These are phyloP conservation scores for Annulohypoxylon bovei DNA, from an alignment of 495 filamentous ascomycete genomes.

Conservation along the genomic window DNA sequence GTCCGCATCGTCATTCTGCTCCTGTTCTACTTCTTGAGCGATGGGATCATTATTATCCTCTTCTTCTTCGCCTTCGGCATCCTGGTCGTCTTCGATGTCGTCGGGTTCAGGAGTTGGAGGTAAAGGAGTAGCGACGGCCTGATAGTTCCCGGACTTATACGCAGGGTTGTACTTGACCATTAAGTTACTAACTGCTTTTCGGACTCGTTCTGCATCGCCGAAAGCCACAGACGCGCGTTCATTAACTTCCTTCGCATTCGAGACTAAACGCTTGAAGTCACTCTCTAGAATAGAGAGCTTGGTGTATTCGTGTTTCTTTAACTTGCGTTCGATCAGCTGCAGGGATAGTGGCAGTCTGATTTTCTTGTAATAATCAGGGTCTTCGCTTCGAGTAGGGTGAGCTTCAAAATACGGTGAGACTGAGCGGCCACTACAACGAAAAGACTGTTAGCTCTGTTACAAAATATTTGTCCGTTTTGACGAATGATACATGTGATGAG, in stretches of 20 bases:
- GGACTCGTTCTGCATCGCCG: slow-evolving; percentile 77
- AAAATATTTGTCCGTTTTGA: neutral
- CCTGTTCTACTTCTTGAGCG: slow-evolving; percentile 22
- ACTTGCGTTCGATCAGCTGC: slow-evolving; percentile 76
- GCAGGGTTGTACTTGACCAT: slow-evolving; percentile 81
- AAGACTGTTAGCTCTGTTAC: slow-evolving; percentile 26
- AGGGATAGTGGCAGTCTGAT: slow-evolving; percentile 80
- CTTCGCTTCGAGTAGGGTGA: slow-evolving; percentile 68
- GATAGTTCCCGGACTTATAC: slow-evolving; percentile 69
- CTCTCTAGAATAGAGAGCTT: slow-evolving; percentile 72
- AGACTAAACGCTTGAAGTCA: slow-evolving; percentile 80
- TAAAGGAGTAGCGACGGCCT: slow-evolving; percentile 70
- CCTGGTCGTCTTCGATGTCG: slow-evolving; percentile 41
- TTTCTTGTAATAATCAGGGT: slow-evolving; percentile 77
- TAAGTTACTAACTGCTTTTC: slow-evolving; percentile 77
- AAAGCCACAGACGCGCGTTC: slow-evolving; percentile 70
- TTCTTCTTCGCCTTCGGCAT: slow-evolving; percentile 43
- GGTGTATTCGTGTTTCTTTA: slow-evolving; percentile 69
- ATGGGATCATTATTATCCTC: slow-evolving; percentile 28
- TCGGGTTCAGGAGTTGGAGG: slow-evolving; percentile 55
- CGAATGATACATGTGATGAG: neutral
- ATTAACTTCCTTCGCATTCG: slow-evolving; percentile 79
- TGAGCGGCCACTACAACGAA: slow-evolving; percentile 64
- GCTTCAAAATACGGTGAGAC: slow-evolving; percentile 77
- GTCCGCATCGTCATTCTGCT: slow-evolving; percentile 40